These are phyloP conservation scores for Agrocybe praecox DNA, from an alignment of 768 basidiomycete genomes.

Conservation along the genomic window DNA sequence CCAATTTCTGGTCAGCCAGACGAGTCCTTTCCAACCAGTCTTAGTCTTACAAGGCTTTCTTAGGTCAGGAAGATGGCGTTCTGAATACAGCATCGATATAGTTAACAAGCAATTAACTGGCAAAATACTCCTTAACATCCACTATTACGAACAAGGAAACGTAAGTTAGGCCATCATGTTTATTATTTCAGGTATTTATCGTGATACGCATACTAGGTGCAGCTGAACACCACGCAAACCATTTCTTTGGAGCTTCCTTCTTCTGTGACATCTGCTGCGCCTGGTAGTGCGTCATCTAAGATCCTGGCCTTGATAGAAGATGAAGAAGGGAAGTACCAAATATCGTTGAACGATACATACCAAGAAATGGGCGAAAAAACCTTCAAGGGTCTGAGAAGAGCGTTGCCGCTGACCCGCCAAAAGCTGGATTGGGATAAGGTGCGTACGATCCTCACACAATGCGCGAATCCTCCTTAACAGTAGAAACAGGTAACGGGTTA, in stretches of 20 bases:
- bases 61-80: slow-evolving; percentile 97
- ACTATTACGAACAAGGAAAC: slow-evolving; percentile 98
- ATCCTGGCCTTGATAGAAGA: slow-evolving; percentile 80
- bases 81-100: slow-evolving; percentile 78
- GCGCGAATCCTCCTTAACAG: background rate
- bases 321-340: slow-evolving; percentile 82
- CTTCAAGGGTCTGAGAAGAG: slow-evolving; percentile 89
- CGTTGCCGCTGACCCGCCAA: slow-evolving; percentile 88
- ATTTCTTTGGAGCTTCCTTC: slow-evolving; percentile 66
- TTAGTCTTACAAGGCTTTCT: background rate
- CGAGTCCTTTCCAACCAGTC: slow-evolving; percentile 26
- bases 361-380: slow-evolving; percentile 91
- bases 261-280: slow-evolving; percentile 53
- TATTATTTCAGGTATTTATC: background rate
- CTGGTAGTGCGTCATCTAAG: slow-evolving; percentile 60
- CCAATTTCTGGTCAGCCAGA: slow-evolving; percentile 82
- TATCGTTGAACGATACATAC: slow-evolving; percentile 79
- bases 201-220: slow-evolving; percentile 58
- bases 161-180: slow-evolving; percentile 41
- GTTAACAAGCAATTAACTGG: slow-evolving; percentile 66
- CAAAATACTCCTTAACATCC: slow-evolving; percentile 79
- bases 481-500: slow-evolving; percentile 49
- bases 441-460: background rate
- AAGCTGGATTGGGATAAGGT: slow-evolving; percentile 98
- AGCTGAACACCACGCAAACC: slow-evolving; percentile 78